Percentiles rank a stretch among this genome's conserved stretches.
Evolutionary conservation across 176 grass and related monocot genomes (phyloP).

Genomic region (Thalia dealbata): DNA sequence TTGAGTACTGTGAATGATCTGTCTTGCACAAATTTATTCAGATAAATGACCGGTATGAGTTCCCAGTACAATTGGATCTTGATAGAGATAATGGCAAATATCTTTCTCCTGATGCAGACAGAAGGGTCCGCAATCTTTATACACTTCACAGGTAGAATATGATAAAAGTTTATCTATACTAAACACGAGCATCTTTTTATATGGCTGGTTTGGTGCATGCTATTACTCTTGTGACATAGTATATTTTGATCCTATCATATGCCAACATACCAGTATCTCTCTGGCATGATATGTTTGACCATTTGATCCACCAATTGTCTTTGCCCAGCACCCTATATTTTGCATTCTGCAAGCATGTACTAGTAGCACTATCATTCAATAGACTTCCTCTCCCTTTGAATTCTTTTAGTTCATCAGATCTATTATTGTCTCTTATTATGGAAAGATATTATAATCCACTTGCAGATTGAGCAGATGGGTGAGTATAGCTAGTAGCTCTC

Average conservation of each 20-base stretch:
- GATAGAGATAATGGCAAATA: constrained; percentile 13
- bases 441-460: not conserved
- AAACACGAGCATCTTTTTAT: not conserved
- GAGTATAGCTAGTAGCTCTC: not conserved
- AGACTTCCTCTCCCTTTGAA: too few relatives aligned
- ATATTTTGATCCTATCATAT: too few relatives aligned
- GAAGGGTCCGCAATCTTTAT: constrained; percentile 12
- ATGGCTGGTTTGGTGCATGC: too few relatives aligned
- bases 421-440: not conserved
- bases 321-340: too few relatives aligned
- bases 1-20: not conserved
- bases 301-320: too few relatives aligned
- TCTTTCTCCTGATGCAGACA: constrained; percentile 14
- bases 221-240: too few relatives aligned
- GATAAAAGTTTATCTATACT: not conserved
- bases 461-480: not conserved
- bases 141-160: constrained; percentile 12
- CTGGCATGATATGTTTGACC: too few relatives aligned
- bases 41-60: constrained; percentile 18
- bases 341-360: too few relatives aligned
- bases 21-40: constrained; percentile 2
- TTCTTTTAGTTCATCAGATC: too few relatives aligned
- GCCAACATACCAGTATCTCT: too few relatives aligned
- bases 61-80: constrained; percentile 10
- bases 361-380: too few relatives aligned